A percentile compares a stretch with the other conserved stretches of the same genome.
phyloP scores from a whole-genome alignment of 1,284 basidiomycete species.

The Pyrrhoderma noxium region DNA sequence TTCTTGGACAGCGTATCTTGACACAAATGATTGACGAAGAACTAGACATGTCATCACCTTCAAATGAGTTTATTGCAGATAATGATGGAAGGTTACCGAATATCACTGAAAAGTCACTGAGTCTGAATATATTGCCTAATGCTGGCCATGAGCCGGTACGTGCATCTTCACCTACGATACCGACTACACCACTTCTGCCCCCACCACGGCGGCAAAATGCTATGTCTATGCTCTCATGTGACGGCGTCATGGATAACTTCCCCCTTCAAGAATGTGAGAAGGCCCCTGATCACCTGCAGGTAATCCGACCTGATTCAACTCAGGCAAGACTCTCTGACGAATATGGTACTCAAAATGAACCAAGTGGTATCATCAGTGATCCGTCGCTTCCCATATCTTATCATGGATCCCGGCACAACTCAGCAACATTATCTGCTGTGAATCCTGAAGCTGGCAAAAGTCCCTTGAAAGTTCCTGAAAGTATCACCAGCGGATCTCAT shows the following conservation, averaged over 20 bases:
- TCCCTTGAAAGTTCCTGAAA: not conserved
- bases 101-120: not conserved
- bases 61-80: not conserved
- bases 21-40: conserved; percentile 21
- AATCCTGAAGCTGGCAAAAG: not conserved
- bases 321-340: conserved; percentile 5
- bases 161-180: conserved; percentile 47
- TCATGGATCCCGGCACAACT: conserved; percentile 7
- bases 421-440: conserved; percentile 11
- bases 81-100: not conserved
- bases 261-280: not conserved
- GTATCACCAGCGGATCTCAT: conserved; percentile 24
- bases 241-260: conserved; percentile 37
- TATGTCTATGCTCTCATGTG: conserved; percentile 32
- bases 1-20: conserved; percentile 23
- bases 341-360: conserved; percentile 12
- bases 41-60: not conserved
- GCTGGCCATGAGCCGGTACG: conserved; percentile 35
- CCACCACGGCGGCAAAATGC: conserved; percentile 40
- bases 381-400: not conserved
- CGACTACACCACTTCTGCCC: conserved; percentile 51
- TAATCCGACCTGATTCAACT: too few relatives aligned
- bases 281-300: not conserved
- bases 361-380: conserved; percentile 6
- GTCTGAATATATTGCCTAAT: not conserved